Evolutionary conservation across 2,329 filamentous ascomycete species (phyloP), one percentile per base, ranked within the genome.

Genomic region (Tolypocladium inflatum): DNA sequence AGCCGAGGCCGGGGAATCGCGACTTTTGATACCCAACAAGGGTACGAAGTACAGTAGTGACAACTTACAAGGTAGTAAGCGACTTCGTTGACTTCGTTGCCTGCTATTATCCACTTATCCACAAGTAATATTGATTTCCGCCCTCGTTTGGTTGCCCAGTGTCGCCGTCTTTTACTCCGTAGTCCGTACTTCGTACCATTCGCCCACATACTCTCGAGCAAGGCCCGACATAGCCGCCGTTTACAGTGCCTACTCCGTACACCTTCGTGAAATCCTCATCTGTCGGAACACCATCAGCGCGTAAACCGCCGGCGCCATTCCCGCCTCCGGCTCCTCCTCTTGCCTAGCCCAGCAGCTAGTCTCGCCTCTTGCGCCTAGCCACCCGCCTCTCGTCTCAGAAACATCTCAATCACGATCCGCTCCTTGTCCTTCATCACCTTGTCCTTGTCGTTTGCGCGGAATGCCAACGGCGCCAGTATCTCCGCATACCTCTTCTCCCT

Each of bases 331-430:
- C 15, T 38, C 17, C 52, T 51, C 30, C 21, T 38, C 45, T 56
- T 52, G 55, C 26, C 43, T 17, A 37, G 39, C 43, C 13, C 30
- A 38, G 42, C 38, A 35, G 53, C 9, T 60, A 35, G 42, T 51
- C 19, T 48, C 23, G 57, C 42, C 42, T 35, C 48, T 13, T 41
- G 63, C 63, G 62, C 64, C 70, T 73, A 73, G 63, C 64, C 67
- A 17, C 59, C 65, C 42, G 67, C 64, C 54, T 73, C 72, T 51
- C 66, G 66, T 58, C 69, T 66, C 57, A 76, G 57, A 61, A 95
- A 95, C 35, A 90, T 74, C 68, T 91, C 88, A 37, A 95, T 68
- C 15, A 92, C 73, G 11, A 79, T 79, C 58, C 79, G 78, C 75
- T 85, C 88, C 68, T 82, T 82, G 58, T 88, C 88, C 62, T 86